phyloP scores from a whole-genome alignment of 2,329 filamentous ascomycete genomes.

The Trichoderma sp. region DNA sequence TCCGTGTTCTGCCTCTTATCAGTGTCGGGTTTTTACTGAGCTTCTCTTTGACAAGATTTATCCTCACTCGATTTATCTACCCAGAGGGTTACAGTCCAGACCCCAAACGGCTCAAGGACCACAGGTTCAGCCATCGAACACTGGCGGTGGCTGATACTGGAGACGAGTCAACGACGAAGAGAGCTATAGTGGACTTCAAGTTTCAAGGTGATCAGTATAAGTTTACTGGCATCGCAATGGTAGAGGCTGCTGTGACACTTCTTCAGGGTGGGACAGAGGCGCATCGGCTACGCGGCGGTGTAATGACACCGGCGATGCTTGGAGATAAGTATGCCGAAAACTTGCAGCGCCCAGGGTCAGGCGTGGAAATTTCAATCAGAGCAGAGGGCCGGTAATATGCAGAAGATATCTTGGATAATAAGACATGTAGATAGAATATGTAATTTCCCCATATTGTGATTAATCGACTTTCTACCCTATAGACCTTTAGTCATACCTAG shows the following conservation, averaged over 20 bases:
- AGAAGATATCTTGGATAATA: not conserved
- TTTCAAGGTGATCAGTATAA: not conserved
- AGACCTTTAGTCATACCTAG: not conserved
- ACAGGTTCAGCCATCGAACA: not conserved
- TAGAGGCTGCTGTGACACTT: not conserved
- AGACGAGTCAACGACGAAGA: not conserved
- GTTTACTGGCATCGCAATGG: not conserved
- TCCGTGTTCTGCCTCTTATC: not conserved
- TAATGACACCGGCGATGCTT: not conserved
- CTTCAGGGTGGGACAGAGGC: not conserved
- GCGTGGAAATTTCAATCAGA: not conserved
- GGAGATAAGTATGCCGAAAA: not conserved
- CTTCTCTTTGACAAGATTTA: not conserved
- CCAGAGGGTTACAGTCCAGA: not conserved
- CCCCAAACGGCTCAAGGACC: not conserved
- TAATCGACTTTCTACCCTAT: not conserved
- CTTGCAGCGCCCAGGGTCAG: not conserved
- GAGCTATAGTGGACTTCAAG: not conserved
- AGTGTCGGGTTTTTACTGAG: not conserved
- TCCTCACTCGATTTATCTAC: not conserved
- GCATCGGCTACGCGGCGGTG: not conserved
- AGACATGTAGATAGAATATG: not conserved
- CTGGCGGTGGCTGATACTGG: not conserved
- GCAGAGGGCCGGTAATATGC: not conserved
- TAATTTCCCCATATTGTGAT: not conserved